Conservation (phyloP, 2,329 filamentous ascomycete genomes). For the Fusarium sp. region DNA sequence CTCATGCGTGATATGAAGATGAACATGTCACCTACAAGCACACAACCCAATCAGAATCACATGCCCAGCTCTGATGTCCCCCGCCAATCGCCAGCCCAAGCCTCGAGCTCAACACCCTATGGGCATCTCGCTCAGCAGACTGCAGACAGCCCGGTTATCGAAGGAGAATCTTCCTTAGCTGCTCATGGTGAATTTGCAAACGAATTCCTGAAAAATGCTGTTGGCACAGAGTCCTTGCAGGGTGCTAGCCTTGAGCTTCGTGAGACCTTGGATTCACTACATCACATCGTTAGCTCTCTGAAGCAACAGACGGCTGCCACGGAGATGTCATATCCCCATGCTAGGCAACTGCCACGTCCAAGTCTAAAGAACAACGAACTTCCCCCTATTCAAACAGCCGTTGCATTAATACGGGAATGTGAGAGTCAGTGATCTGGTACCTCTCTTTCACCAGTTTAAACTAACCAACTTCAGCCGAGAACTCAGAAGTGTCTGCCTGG, state of each 20-base stretch:
- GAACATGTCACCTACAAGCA: constrained; percentile 24
- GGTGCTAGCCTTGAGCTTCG: constrained; percentile 45
- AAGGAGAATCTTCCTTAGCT: constrained; percentile 55
- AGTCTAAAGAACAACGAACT: constrained; percentile 28
- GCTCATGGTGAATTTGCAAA: constrained; percentile 58
- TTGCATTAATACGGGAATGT: constrained; percentile 30
- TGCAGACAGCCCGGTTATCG: constrained; percentile 46
- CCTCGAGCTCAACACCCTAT: constrained; percentile 27
- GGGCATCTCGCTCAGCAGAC: constrained; percentile 26
- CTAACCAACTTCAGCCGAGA: constrained; percentile 22
- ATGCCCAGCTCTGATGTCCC: constrained; percentile 19
- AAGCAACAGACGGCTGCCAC: constrained; percentile 37
- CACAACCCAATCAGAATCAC: constrained; percentile 15
- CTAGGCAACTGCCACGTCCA: constrained; percentile 31
- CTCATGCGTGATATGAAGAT: constrained; percentile 47
- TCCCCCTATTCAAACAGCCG: constrained; percentile 37
- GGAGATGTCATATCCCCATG: constrained; percentile 38
- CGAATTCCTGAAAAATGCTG: constrained; percentile 52
- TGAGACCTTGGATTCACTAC: constrained; percentile 47
- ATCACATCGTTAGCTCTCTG: constrained; percentile 39
- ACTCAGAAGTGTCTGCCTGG: constrained; percentile 40
- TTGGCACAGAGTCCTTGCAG: constrained; percentile 41
- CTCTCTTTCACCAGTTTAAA: background rate
- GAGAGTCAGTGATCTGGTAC: constrained; percentile 25
- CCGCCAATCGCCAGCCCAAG: constrained; percentile 21